Percentiles rank a stretch among this genome's conserved stretches.
phyloP scores from a whole-genome alignment of 2,329 filamentous ascomycete species.

The Phaeosphaeria sp. region DNA sequence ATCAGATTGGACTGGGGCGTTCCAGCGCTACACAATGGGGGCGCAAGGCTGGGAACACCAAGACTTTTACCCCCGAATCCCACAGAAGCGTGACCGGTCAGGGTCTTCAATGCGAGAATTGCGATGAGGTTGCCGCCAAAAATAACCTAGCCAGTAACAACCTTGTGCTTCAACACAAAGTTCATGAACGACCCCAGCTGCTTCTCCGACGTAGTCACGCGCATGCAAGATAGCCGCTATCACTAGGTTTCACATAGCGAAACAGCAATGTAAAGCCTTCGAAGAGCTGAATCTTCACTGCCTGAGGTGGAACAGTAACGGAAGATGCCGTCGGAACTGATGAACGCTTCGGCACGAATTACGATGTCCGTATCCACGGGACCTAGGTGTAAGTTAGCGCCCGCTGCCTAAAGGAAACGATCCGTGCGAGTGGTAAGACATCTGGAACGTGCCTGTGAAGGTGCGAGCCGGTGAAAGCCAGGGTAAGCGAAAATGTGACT shows the following conservation, averaged over 20 bases:
- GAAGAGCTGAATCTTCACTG: neutral
- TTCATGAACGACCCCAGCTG: neutral
- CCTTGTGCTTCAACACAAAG: neutral
- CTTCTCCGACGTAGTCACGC: neutral
- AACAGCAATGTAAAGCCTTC: neutral
- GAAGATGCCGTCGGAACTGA: neutral
- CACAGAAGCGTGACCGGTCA: slow-evolving; percentile 6
- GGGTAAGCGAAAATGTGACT: slow-evolving; percentile 4
- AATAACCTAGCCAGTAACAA: neutral
- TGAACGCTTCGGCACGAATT: neutral
- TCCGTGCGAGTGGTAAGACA: neutral
- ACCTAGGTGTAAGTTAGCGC: slow-evolving; percentile 1
- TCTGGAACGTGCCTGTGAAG: neutral
- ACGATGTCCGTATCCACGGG: neutral
- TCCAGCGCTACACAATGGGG: slow-evolving; percentile 18
- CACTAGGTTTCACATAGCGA: neutral
- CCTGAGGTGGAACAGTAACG: neutral
- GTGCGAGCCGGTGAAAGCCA: neutral
- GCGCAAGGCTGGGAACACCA: slow-evolving; percentile 33
- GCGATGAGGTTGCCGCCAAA: neutral
- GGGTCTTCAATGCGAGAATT: slow-evolving; percentile 10
- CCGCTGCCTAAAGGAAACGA: neutral
- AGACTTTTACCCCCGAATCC: slow-evolving; percentile 14
- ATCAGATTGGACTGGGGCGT: slow-evolving; percentile 5
- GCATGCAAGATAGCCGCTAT: neutral